A percentile compares a stretch with the other conserved stretches of the same genome.
phyloP scores from a whole-genome alignment of 495 filamentous ascomycete genomes.

The Penicillium turbatum region DNA sequence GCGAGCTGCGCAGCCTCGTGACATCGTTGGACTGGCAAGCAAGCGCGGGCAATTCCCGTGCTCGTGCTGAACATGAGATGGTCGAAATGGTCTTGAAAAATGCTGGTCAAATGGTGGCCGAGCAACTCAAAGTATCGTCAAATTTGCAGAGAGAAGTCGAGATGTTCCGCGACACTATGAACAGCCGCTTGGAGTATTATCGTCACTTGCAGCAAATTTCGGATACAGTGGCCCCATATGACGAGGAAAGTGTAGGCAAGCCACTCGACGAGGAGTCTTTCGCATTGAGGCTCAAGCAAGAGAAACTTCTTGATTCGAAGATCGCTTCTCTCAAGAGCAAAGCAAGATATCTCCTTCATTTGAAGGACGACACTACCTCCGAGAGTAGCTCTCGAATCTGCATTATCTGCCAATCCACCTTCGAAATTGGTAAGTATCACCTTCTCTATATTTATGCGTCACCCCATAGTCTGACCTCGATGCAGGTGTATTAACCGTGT shows the following conservation, averaged over 20 bases:
- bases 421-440: constrained; percentile 59
- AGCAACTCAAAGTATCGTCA: constrained; percentile 60
- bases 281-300: constrained; percentile 34
- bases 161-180: constrained; percentile 70
- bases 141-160: constrained; percentile 70
- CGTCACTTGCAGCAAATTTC: constrained; percentile 84
- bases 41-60: constrained; percentile 57
- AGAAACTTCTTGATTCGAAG: constrained; percentile 48
- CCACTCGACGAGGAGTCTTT: constrained; percentile 40
- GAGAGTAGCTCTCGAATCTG: constrained; percentile 59
- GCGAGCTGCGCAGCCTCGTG: constrained; percentile 60
- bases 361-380: constrained; percentile 53
- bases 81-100: constrained; percentile 51
- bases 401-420: constrained; percentile 70
- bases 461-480: constrained; percentile 5
- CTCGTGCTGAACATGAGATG: constrained; percentile 59
- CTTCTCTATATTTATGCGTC: neutral
- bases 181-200: constrained; percentile 80
- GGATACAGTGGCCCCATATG: constrained; percentile 72
- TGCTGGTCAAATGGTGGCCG: constrained; percentile 55
- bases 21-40: constrained; percentile 59
- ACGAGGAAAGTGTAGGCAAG: constrained; percentile 50
- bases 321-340: constrained; percentile 62
- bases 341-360: constrained; percentile 64
- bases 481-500: constrained; percentile 69